Evolutionary conservation across 2,329 filamentous ascomycete genomes (phyloP), one percentile per base, ranked within the genome.

Genomic region (Canariomyces notabilis): DNA sequence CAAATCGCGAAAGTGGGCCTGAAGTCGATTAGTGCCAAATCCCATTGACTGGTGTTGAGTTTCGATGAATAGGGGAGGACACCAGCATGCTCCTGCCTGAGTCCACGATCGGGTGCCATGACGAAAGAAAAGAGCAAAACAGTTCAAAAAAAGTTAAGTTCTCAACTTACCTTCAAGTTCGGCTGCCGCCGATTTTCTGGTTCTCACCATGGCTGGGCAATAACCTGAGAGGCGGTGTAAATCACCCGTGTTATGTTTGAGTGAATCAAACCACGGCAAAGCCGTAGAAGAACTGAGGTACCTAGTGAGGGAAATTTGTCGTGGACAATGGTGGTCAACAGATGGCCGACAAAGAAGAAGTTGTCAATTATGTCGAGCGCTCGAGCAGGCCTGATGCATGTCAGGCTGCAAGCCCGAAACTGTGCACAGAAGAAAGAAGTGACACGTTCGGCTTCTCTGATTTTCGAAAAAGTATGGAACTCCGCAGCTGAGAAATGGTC

Each of bases 111-210:
- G 9, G 26, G 26, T 9, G 26, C 9, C 7, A 20, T 26, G 31
- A 36, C 18, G 35, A 20, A 11, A 23, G 9, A 12, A 8, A 3
- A 38, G 12, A 26, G 16, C 18, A 44, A 22, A 15, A 22, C 9
- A 7, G 14, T 23, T 7, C 16, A 29, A 34, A 42, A 11, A 16
- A n/a, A 15, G 11, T n/a, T n/a, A n/a, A n/a, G n/a, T n/a, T n/a
- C n/a, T n/a, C n/a, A n/a, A 51, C 55, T 49, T 52, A 55, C 55
- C 49, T 31, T 38, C 37, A 46, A 45, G 35, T 21, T 47, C 44
- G 34, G 48, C 50, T 18, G 53, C 55, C 4, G 50, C 53, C 41
- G 55, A 57, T 16, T 50, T 45, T 40, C 53, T 56, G 8, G 54
- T 56, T 16, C 46, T 42, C 5, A 48, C 54, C 54, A 56, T 56